phyloP scores from a whole-genome alignment of 495 filamentous ascomycete genomes.

The Oleoguttula mirabilis region DNA sequence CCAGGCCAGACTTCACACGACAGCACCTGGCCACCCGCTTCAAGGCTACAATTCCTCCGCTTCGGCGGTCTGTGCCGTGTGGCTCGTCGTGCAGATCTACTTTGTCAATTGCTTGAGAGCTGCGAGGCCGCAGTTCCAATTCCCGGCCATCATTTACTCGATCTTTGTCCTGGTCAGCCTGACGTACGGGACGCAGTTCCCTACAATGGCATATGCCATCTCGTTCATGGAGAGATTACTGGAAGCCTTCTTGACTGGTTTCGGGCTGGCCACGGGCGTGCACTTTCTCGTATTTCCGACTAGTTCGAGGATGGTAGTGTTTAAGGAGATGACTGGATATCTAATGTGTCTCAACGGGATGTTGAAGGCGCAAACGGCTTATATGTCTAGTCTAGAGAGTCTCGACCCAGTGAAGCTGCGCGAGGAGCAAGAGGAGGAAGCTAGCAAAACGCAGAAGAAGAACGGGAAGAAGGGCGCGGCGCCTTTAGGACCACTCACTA shows the following conservation, averaged over 20 bases:
- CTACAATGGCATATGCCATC: conserved; percentile 41
- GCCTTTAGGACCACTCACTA: conserved; percentile 14
- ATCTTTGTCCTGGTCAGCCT: conserved; percentile 48
- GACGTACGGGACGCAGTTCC: conserved; percentile 36
- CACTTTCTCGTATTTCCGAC: conserved; percentile 57
- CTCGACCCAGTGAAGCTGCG: conserved; percentile 39
- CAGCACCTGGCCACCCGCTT: conserved; percentile 25
- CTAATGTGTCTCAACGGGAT: conserved; percentile 42
- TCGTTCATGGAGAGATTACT: conserved; percentile 39
- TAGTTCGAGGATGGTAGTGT: conserved; percentile 48
- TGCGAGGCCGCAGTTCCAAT: conserved; percentile 56
- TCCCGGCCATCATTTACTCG: conserved; percentile 62
- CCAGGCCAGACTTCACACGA: conserved; percentile 55
- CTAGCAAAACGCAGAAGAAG: conserved; percentile 15
- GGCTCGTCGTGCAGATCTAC: conserved; percentile 70
- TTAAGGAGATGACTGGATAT: conserved; percentile 48
- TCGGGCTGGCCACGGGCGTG: conserved; percentile 51
- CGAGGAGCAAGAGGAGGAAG: conserved; percentile 24
- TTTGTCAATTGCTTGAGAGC: conserved; percentile 55
- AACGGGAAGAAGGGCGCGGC: neutral
- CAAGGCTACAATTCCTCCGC: conserved; percentile 60
- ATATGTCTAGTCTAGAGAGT: conserved; percentile 53
- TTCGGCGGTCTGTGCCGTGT: conserved; percentile 59
- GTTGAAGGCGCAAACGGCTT: conserved; percentile 49
- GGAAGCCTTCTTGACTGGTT: conserved; percentile 50